These are phyloP conservation scores for Leptodontidium sp. DNA, from an alignment of 2,329 filamentous ascomycete genomes.

Conservation along the genomic window DNA sequence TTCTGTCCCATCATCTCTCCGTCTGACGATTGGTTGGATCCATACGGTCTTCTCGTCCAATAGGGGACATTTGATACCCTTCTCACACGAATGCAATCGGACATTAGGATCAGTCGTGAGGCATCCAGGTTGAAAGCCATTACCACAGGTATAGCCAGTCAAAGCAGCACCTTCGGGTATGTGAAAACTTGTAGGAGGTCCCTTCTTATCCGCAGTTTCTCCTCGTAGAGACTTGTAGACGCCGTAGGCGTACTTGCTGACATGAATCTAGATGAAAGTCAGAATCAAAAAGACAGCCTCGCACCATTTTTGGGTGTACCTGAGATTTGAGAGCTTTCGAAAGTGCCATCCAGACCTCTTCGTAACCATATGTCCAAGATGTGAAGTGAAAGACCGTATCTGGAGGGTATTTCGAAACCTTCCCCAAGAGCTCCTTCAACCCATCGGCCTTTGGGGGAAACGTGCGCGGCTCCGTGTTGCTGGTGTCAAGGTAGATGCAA, in stretches of 20 bases:
- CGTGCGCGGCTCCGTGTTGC: slow-evolving; percentile 61
- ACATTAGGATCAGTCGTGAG: slow-evolving; percentile 69
- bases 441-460: slow-evolving; percentile 77
- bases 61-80: slow-evolving; percentile 67
- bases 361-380: slow-evolving; percentile 92
- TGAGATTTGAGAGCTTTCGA: slow-evolving; percentile 72
- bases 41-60: slow-evolving; percentile 67
- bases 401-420: slow-evolving; percentile 71
- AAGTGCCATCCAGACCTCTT: slow-evolving; percentile 88
- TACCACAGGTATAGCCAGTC: slow-evolving; percentile 78
- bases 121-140: slow-evolving; percentile 73
- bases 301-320: slow-evolving; percentile 49
- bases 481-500: slow-evolving; percentile 90
- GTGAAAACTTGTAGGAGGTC: slow-evolving; percentile 50
- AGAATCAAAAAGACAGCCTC: slow-evolving; percentile 10
- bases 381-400: slow-evolving; percentile 85
- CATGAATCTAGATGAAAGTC: slow-evolving; percentile 67
- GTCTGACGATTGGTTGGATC: slow-evolving; percentile 81
- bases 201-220: slow-evolving; percentile 51
- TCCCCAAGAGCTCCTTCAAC: slow-evolving; percentile 73
- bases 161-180: slow-evolving; percentile 71
- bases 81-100: slow-evolving; percentile 87
- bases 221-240: slow-evolving; percentile 73
- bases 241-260: slow-evolving; percentile 80
- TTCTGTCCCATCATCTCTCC: slow-evolving; percentile 65